These are phyloP conservation scores for Aeschynomene evenia DNA, from an alignment of 306 rosid species.

Conservation along the genomic window DNA sequence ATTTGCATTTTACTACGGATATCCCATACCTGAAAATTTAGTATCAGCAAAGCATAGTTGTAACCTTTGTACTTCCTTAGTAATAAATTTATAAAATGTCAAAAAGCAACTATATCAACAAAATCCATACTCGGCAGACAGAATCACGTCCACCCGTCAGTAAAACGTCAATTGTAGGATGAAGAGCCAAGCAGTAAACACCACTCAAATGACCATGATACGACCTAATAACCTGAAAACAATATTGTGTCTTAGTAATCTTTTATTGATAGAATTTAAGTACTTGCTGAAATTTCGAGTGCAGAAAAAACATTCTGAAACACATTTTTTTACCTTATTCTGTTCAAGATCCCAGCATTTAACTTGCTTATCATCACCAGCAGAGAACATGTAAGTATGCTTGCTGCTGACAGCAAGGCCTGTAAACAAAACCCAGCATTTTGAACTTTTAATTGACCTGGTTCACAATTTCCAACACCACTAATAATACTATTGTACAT, in stretches of 20 bases:
- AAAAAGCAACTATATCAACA: slow-evolving; percentile 26
- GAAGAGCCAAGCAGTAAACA: slow-evolving; percentile 95
- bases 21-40: slow-evolving; percentile 88
- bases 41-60: slow-evolving; percentile 25
- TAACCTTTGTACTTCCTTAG: slow-evolving; percentile 19
- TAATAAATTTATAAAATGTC: neutral
- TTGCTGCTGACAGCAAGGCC: slow-evolving; percentile 91
- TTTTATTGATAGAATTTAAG: slow-evolving; percentile 14
- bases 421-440: slow-evolving; percentile 34
- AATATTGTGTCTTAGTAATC: slow-evolving; percentile 17
- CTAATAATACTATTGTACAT: slow-evolving; percentile 27
- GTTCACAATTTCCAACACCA: slow-evolving; percentile 12
- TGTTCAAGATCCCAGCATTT: slow-evolving; percentile 99
- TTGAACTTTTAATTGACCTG: slow-evolving; percentile 21
- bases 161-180: slow-evolving; percentile 89
- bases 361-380: slow-evolving; percentile 97
- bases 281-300: slow-evolving; percentile 19
- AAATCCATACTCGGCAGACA: slow-evolving; percentile 87
- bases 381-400: slow-evolving; percentile 98
- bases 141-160: slow-evolving; percentile 99
- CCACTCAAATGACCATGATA: slow-evolving; percentile 99
- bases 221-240: slow-evolving; percentile 77
- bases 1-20: slow-evolving; percentile 93
- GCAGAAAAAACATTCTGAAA: slow-evolving; percentile 2
- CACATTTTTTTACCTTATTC: slow-evolving; percentile 64